These are phyloP conservation scores for Aspergillus fischeri DNA, from an alignment of 2,329 filamentous ascomycete species.

Conservation along the genomic window DNA sequence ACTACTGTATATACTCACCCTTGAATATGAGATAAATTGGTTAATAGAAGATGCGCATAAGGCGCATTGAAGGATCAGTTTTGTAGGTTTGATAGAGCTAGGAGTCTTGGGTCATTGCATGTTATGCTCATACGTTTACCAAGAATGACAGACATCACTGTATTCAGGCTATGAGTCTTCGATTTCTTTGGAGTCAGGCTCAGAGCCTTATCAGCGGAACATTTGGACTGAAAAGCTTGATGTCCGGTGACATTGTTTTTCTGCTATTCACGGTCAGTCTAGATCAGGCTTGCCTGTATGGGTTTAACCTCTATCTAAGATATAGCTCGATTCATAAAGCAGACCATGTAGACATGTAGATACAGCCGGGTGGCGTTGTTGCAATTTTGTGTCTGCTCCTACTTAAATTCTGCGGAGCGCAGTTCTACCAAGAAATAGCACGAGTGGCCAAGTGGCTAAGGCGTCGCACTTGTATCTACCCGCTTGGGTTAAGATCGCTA, in stretches of 20 bases:
- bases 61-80: background rate
- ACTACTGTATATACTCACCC: background rate
- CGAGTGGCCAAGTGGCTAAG: background rate
- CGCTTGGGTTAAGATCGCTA: background rate
- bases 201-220: too few species aligned
- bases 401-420: background rate
- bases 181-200: background rate
- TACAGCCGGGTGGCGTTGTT: background rate
- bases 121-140: background rate
- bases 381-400: background rate
- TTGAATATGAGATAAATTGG: background rate
- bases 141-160: background rate
- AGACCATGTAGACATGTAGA: background rate
- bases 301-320: background rate
- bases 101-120: background rate
- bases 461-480: background rate
- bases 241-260: too few species aligned
- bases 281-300: background rate
- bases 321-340: background rate
- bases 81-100: background rate
- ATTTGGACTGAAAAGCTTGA: background rate
- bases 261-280: too few species aligned
- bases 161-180: background rate
- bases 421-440: background rate
- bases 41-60: background rate